These are phyloP conservation scores for Clitoria ternatea DNA, from an alignment of 306 rosid genomes.

Conservation along the genomic window DNA sequence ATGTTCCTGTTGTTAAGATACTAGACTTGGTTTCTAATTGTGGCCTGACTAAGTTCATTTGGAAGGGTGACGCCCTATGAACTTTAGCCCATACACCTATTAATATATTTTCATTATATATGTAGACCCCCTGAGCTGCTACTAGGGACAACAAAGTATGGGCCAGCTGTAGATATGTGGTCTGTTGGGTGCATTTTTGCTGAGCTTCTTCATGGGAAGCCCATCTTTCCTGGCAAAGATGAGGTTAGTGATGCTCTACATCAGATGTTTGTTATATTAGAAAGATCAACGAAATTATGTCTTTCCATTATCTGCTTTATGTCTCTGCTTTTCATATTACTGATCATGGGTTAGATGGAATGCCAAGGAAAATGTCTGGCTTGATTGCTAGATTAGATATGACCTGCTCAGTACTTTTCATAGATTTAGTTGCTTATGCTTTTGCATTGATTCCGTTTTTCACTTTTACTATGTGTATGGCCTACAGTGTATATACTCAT, in stretches of 20 bases:
- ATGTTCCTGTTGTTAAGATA: background rate
- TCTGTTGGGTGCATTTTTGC: slow-evolving; percentile 83
- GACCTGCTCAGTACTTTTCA: background rate
- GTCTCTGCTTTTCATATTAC: background rate
- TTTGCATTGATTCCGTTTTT: background rate
- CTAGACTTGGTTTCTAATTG: background rate
- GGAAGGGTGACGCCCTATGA: background rate
- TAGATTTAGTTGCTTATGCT: background rate
- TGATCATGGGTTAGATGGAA: background rate
- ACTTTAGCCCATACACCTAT: background rate
- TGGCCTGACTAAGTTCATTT: background rate
- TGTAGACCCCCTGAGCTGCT: slow-evolving; percentile 74
- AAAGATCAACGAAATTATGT: too few species aligned
- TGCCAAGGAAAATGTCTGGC: background rate
- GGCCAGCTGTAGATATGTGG: slow-evolving; percentile 84
- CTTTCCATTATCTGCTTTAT: background rate
- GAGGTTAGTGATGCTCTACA: slow-evolving; percentile 44
- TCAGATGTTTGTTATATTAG: too few species aligned
- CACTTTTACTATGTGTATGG: background rate
- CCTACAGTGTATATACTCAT: background rate
- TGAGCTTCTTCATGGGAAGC: slow-evolving; percentile 69
- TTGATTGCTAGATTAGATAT: background rate
- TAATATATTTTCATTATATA: slow-evolving; percentile 27
- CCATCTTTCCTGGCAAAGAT: slow-evolving; percentile 68
- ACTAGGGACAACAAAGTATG: slow-evolving; percentile 68